A percentile compares a stretch with the other conserved stretches of the same genome.
These are phyloP conservation scores for Vitis rupestris DNA, from an alignment of 164 flowering plant genomes.

Conservation along the genomic window DNA sequence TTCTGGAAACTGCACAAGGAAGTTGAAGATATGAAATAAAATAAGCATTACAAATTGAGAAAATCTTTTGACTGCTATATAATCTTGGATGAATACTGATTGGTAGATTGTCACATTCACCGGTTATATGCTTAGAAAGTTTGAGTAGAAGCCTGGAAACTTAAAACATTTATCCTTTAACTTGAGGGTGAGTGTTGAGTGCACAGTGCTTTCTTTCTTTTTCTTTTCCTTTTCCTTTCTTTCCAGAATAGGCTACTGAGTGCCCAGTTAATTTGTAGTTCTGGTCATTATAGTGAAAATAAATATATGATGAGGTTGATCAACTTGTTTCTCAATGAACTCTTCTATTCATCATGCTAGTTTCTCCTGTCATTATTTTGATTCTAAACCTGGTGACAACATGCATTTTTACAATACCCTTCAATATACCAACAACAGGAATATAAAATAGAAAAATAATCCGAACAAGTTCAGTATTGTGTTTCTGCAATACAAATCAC, in stretches of 20 bases:
- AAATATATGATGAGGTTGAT: background rate
- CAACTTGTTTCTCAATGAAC: background rate
- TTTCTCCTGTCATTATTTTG: background rate
- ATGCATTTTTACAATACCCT: background rate
- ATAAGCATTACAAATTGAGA: too few relatives aligned
- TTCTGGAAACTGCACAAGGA: too few relatives aligned
- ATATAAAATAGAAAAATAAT: background rate
- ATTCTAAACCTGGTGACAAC: background rate
- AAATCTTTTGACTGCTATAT: too few relatives aligned
- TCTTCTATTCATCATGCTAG: background rate
- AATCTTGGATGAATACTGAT: background rate
- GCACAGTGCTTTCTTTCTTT: too few relatives aligned
- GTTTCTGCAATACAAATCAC: background rate
- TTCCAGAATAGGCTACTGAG: background rate
- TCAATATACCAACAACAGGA: background rate
- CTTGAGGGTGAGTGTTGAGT: background rate
- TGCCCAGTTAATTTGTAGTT: background rate
- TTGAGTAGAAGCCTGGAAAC: too few relatives aligned
- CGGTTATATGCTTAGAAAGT: too few relatives aligned
- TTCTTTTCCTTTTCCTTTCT: too few relatives aligned
- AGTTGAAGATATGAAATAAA: too few relatives aligned
- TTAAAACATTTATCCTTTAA: background rate
- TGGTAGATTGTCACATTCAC: too few relatives aligned
- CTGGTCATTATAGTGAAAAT: background rate
- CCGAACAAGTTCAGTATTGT: background rate